Percentiles rank a stretch among this genome's conserved stretches.
phyloP scores from a whole-genome alignment of 805 yeast genomes.

The Myxozyma vanderwaltii region DNA sequence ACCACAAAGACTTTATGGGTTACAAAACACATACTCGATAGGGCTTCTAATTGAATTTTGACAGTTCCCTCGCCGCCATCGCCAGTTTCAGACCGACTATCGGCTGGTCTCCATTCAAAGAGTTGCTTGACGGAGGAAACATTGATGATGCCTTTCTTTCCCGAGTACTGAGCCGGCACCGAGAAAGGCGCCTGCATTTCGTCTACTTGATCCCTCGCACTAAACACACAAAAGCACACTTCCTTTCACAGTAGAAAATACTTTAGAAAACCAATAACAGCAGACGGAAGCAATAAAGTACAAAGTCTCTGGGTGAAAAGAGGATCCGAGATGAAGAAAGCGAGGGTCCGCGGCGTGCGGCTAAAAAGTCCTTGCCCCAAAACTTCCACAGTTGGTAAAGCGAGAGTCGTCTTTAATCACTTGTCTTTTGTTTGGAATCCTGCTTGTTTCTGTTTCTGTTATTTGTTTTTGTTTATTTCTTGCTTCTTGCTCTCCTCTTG shows the following conservation, averaged over 20 bases:
- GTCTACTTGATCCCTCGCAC: neutral
- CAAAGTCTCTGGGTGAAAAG: no score
- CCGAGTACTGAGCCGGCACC: slow-evolving; percentile 28
- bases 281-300: no score
- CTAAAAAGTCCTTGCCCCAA: no score
- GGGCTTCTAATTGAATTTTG: slow-evolving; percentile 18
- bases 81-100: slow-evolving; percentile 8
- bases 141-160: slow-evolving; percentile 30
- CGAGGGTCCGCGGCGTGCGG: no score
- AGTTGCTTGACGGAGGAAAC: slow-evolving; percentile 17
- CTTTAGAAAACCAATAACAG: neutral
- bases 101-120: slow-evolving; percentile 30
- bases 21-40: slow-evolving; percentile 18
- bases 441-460: no score
- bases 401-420: neutral
- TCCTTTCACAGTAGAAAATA: neutral
- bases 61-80: neutral
- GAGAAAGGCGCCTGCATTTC: slow-evolving; percentile 29
- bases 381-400: no score
- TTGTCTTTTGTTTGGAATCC: neutral
- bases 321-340: no score
- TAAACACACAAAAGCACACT: neutral
- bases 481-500: no score
- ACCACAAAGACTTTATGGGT: neutral
- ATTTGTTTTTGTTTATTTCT: no score